phyloP scores from a whole-genome alignment of 176 grass and related monocot genomes.

The Musa beccarii region DNA sequence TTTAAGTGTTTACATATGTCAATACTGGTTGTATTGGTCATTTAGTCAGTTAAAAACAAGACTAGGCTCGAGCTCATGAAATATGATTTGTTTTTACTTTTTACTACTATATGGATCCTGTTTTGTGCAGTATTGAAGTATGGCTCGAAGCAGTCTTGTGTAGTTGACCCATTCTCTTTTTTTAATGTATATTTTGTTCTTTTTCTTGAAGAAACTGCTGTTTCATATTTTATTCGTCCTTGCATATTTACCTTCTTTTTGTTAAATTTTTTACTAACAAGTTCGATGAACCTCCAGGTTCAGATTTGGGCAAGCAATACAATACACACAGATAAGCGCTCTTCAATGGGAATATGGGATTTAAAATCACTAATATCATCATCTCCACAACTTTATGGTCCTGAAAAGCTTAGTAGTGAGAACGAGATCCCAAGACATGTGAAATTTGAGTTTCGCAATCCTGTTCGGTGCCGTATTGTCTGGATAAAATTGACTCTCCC shows the following conservation, averaged over 20 bases:
- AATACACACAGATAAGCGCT: constrained; percentile 65
- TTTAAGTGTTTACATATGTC: too few species aligned
- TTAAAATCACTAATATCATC: constrained; percentile 48
- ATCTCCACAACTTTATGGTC: constrained; percentile 59
- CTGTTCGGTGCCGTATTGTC: constrained; percentile 75
- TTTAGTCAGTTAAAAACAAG: too few species aligned
- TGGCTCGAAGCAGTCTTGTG: too few species aligned
- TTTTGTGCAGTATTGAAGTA: too few species aligned
- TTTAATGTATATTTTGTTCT: too few species aligned
- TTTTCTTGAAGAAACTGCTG: too few species aligned
- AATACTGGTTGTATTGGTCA: too few species aligned
- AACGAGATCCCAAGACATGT: constrained; percentile 58
- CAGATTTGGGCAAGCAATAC: constrained; percentile 97
- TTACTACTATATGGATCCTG: too few species aligned
- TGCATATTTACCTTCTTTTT: constrained; percentile 14
- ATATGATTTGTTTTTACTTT: too few species aligned
- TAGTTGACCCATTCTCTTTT: too few species aligned
- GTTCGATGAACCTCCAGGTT: constrained; percentile 39
- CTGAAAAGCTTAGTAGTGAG: constrained; percentile 42
- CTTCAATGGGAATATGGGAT: constrained; percentile 91
- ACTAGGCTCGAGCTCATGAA: too few species aligned
- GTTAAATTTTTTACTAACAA: constrained; percentile 8
- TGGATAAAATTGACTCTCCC: constrained; percentile 72
- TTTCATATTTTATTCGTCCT: neutral
- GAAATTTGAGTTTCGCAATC: constrained; percentile 72